Conservation (phyloP, 768 basidiomycete species). For the Hypsizygus marmoreus region DNA sequence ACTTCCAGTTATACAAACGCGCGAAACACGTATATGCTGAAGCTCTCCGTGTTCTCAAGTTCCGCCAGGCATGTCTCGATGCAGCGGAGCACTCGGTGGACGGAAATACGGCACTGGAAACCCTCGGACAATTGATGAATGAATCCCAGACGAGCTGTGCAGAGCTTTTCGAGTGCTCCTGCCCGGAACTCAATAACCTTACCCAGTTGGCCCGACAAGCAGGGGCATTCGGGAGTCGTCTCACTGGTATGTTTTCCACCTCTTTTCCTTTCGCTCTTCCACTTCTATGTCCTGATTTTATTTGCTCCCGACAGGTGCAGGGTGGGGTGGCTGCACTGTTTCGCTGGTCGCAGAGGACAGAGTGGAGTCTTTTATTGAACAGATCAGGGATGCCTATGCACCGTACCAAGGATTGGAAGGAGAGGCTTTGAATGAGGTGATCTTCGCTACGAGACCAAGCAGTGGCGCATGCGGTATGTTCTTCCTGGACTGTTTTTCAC, state of each 20-base stretch:
- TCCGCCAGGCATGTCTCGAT: constrained; percentile 66
- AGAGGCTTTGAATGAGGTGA: constrained; percentile 60
- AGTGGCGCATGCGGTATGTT: constrained; percentile 80
- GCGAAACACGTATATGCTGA: constrained; percentile 82
- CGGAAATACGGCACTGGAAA: constrained; percentile 36
- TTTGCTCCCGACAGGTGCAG: constrained; percentile 57
- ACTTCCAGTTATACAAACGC: constrained; percentile 84
- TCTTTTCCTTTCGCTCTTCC: background rate
- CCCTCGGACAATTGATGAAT: constrained; percentile 76
- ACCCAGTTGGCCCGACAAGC: constrained; percentile 61
- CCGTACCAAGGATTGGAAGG: constrained; percentile 65
- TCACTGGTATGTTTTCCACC: constrained; percentile 61
- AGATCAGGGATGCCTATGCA: constrained; percentile 58
- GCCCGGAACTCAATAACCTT: constrained; percentile 75
- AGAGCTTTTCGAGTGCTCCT: constrained; percentile 75
- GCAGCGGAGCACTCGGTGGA: constrained; percentile 26
- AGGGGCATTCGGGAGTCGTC: constrained; percentile 78
- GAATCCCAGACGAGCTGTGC: constrained; percentile 74
- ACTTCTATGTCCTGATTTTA: background rate
- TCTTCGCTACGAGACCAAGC: constrained; percentile 85
- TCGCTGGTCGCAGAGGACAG: constrained; percentile 70
- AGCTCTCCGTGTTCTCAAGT: constrained; percentile 77
- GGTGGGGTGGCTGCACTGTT: constrained; percentile 91
- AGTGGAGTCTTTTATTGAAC: constrained; percentile 64
- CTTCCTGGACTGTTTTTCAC: too few relatives aligned